phyloP scores from a whole-genome alignment of 768 basidiomycete genomes.

The Jaapia argillacea region DNA sequence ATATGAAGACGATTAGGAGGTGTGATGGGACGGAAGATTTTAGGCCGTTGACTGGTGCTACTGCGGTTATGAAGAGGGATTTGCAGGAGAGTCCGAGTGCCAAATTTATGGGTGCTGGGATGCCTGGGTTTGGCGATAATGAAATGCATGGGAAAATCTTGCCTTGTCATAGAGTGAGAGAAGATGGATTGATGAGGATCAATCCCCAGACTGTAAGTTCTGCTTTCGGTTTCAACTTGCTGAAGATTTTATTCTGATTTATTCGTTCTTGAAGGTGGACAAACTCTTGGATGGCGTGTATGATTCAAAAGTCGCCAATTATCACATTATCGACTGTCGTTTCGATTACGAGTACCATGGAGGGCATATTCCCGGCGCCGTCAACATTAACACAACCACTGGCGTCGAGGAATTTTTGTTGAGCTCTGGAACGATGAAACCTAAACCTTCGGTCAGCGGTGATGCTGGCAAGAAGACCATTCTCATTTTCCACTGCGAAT shows the following conservation, averaged over 20 bases:
- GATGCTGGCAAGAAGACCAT: conserved; percentile 69
- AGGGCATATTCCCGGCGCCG: conserved; percentile 85
- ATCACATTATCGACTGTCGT: conserved; percentile 87
- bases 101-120: conserved; percentile 45
- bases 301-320: conserved; percentile 51
- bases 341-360: conserved; percentile 96
- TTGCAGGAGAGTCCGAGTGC: conserved; percentile 42
- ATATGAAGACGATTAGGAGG: conserved; percentile 65
- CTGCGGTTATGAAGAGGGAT: conserved; percentile 32
- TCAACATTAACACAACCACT: conserved; percentile 80
- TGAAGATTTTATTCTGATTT: background rate
- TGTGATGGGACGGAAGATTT: conserved; percentile 81
- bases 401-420: conserved; percentile 79
- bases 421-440: conserved; percentile 40
- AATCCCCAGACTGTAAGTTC: conserved; percentile 62
- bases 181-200: conserved; percentile 94
- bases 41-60: conserved; percentile 60
- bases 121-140: conserved; percentile 87
- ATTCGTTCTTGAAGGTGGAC: conserved; percentile 47
- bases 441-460: conserved; percentile 64
- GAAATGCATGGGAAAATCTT: conserved; percentile 89
- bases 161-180: conserved; percentile 87
- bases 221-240: background rate
- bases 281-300: conserved; percentile 69
- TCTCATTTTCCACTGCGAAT: conserved; percentile 96